phyloP scores from a whole-genome alignment of 352 stramenopile genomes.

The Phytophthora sansomeana region DNA sequence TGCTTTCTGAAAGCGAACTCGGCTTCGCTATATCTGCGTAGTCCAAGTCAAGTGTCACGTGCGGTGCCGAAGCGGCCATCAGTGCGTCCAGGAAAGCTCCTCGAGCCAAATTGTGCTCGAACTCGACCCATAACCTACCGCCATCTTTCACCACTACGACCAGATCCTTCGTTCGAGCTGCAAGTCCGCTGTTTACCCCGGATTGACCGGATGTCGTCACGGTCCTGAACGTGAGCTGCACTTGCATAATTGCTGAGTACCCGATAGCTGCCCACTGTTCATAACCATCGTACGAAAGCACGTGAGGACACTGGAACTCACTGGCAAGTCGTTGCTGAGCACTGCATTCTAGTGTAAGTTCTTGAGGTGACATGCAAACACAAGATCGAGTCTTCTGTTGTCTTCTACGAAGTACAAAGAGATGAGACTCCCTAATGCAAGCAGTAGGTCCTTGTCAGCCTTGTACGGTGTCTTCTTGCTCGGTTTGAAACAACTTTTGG shows the following conservation, averaged over 20 bases:
- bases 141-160: slow-evolving; percentile 35
- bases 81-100: slow-evolving; percentile 57
- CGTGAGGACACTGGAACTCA: slow-evolving; percentile 53
- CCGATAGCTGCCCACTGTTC: slow-evolving; percentile 38
- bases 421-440: slow-evolving; percentile 33
- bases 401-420: slow-evolving; percentile 33
- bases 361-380: slow-evolving; percentile 34
- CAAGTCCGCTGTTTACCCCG: slow-evolving; percentile 26
- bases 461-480: slow-evolving; percentile 29
- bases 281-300: slow-evolving; percentile 44
- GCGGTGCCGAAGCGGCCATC: slow-evolving; percentile 23
- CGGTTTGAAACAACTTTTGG: slow-evolving; percentile 35
- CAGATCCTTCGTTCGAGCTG: slow-evolving; percentile 49
- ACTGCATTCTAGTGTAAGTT: slow-evolving; percentile 33
- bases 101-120: slow-evolving; percentile 60
- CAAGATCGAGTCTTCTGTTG: slow-evolving; percentile 25
- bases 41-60: slow-evolving; percentile 45
- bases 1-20: slow-evolving; percentile 2
- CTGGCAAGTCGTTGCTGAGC: slow-evolving; percentile 29
- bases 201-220: slow-evolving; percentile 3
- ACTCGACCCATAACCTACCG: slow-evolving; percentile 50
- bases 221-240: slow-evolving; percentile 53
- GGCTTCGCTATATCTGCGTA: slow-evolving; percentile 47
- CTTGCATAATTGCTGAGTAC: slow-evolving; percentile 37
- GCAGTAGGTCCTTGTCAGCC: slow-evolving; percentile 38